Evolutionary conservation across 169 alveolate genomes (phyloP).

Genomic region (Perkinsus chesapeaki): DNA sequence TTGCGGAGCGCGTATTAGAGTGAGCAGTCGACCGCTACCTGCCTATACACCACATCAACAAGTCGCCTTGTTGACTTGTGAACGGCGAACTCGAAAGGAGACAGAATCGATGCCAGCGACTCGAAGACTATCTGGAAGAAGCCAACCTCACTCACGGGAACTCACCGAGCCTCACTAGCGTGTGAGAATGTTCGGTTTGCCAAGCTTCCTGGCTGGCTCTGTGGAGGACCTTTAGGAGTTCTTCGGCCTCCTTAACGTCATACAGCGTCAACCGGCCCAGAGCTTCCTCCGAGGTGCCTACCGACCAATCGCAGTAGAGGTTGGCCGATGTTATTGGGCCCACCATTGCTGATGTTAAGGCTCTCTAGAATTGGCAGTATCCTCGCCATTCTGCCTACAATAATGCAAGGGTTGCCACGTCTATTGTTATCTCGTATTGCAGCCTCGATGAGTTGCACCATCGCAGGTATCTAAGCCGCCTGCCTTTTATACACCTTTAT

Average conservation of each 20-base stretch:
- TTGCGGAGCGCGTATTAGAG: neutral
- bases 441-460: no score
- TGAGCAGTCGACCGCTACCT: neutral
- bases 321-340: no score
- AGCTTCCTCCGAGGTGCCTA: neutral
- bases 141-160: neutral
- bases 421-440: no score
- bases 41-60: neutral
- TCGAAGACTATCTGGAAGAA: neutral
- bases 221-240: neutral
- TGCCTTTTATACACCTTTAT: no score
- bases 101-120: neutral
- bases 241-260: neutral
- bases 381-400: neutral
- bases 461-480: no score
- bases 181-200: neutral
- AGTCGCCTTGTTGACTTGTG: neutral
- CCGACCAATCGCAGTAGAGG: neutral
- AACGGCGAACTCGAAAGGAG: neutral
- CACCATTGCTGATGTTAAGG: no score
- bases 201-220: neutral
- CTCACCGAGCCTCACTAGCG: neutral
- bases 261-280: neutral
- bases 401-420: neutral
- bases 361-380: neutral